Conservation (phyloP, 139 green algal genomes). For the Chlorella sorokiniana region DNA sequence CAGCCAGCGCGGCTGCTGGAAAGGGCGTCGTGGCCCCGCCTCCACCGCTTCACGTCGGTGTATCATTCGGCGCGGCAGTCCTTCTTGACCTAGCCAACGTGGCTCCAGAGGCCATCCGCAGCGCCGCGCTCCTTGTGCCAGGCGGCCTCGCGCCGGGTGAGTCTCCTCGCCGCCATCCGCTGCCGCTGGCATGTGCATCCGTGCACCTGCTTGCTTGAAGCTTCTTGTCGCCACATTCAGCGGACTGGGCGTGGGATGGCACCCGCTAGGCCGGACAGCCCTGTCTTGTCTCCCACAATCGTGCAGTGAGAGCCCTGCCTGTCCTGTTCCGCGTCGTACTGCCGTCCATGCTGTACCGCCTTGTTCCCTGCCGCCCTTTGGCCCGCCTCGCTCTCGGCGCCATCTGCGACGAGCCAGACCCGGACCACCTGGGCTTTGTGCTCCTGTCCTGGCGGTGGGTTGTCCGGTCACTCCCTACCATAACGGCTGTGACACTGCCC, state of each 20-base stretch:
- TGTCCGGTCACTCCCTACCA: too few relatives aligned
- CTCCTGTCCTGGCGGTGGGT: not conserved
- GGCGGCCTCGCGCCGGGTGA: not conserved
- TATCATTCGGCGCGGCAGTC: not conserved
- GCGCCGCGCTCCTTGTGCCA: constrained; percentile 5
- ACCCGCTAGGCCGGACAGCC: not conserved
- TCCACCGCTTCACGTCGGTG: not conserved
- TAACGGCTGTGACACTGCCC: not conserved
- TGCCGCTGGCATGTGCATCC: not conserved
- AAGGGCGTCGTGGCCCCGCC: not conserved
- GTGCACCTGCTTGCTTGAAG: too few relatives aligned
- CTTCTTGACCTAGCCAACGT: not conserved
- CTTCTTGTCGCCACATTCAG: not conserved
- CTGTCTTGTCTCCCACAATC: too few relatives aligned
- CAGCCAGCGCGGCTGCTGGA: not conserved
- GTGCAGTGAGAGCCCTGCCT: not conserved
- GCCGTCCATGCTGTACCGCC: constrained; percentile 22
- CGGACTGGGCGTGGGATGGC: not conserved
- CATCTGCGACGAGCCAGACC: constrained; percentile 2
- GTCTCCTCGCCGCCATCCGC: not conserved
- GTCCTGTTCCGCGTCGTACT: not conserved
- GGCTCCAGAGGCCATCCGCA: not conserved
- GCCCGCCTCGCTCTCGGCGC: not conserved
- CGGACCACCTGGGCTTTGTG: not conserved
- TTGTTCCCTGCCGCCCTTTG: not conserved